Conservation (phyloP, 2,329 filamentous ascomycete species). For the Monilinia vaccinii-corymbosi region DNA sequence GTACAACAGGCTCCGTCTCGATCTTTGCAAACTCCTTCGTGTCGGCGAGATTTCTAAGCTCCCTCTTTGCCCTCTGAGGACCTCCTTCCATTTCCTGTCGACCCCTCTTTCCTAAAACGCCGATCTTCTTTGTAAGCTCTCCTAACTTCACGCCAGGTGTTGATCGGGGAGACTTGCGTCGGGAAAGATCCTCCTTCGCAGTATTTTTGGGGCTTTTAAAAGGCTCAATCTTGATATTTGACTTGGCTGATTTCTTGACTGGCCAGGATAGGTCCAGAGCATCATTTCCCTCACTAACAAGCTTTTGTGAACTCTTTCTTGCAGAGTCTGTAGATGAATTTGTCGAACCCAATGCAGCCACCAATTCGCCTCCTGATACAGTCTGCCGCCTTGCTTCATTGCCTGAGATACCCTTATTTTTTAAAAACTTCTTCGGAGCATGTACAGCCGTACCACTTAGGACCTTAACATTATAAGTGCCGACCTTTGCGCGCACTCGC, state of each 20-base stretch:
- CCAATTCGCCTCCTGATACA: constrained; percentile 34
- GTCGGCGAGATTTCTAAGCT: constrained; percentile 50
- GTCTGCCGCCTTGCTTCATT: constrained; percentile 34
- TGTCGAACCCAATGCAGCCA: constrained; percentile 26
- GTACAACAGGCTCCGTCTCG: constrained; percentile 47
- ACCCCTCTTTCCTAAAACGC: constrained; percentile 51
- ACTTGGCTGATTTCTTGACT: constrained; percentile 32
- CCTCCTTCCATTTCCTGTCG: constrained; percentile 41
- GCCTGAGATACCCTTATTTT: constrained; percentile 29
- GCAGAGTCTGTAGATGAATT: constrained; percentile 21
- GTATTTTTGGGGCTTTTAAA: constrained; percentile 26
- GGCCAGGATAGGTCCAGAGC: constrained; percentile 39
- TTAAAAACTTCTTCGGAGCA: constrained; percentile 34
- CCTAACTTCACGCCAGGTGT: constrained; percentile 34
- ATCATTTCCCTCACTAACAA: constrained; percentile 36
- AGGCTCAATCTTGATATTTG: constrained; percentile 22
- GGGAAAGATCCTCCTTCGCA: constrained; percentile 23
- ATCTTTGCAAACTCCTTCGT: constrained; percentile 53
- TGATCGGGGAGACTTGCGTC: constrained; percentile 34
- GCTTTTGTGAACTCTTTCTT: constrained; percentile 23
- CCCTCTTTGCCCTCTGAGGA: constrained; percentile 42
- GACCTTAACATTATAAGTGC: constrained; percentile 58
- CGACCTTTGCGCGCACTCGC: constrained; percentile 45
- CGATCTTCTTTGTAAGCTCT: constrained; percentile 38
- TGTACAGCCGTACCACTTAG: constrained; percentile 54